phyloP scores from a whole-genome alignment of 441 rosid genomes.

The Populus hybrid region DNA sequence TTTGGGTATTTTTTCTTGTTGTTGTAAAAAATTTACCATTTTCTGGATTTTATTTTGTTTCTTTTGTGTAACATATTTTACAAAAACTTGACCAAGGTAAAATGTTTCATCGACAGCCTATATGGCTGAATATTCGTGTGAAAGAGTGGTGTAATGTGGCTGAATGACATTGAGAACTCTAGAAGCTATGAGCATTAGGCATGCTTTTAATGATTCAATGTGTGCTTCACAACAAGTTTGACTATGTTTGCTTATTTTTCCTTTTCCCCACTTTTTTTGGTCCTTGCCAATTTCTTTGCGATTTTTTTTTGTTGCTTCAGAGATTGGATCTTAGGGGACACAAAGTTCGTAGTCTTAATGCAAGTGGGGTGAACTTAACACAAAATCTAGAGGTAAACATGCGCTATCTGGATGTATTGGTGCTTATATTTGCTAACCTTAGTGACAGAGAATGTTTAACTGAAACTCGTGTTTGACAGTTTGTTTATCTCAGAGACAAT shows the following conservation, averaged over 20 bases:
- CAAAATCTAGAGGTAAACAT: conserved; percentile 81
- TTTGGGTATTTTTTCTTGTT: too few relatives aligned
- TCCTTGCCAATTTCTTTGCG: conserved; percentile 17
- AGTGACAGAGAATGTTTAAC: background rate
- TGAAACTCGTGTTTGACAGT: conserved; percentile 49
- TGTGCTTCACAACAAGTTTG: background rate
- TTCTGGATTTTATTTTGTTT: too few relatives aligned
- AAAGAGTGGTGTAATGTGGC: background rate
- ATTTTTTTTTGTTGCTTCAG: conserved; percentile 39
- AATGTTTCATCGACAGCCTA: background rate
- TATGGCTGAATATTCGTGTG: background rate
- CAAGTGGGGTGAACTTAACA: conserved; percentile 76
- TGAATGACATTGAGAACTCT: conserved; percentile 3
- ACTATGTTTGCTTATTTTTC: background rate
- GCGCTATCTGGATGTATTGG: conserved; percentile 7
- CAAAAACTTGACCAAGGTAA: background rate
- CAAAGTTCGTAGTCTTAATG: conserved; percentile 75
- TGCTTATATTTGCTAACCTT: conserved; percentile 17
- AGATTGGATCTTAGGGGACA: conserved; percentile 99
- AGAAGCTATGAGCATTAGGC: background rate
- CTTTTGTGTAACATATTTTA: background rate
- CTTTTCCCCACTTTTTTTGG: background rate
- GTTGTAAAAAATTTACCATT: too few relatives aligned
- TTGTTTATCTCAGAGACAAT: conserved; percentile 97
- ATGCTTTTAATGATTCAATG: background rate